Evolutionary conservation across 2,329 filamentous ascomycete species (phyloP), one percentile per base, ranked within the genome.

Genomic region (Diaporthe ilicicola): DNA sequence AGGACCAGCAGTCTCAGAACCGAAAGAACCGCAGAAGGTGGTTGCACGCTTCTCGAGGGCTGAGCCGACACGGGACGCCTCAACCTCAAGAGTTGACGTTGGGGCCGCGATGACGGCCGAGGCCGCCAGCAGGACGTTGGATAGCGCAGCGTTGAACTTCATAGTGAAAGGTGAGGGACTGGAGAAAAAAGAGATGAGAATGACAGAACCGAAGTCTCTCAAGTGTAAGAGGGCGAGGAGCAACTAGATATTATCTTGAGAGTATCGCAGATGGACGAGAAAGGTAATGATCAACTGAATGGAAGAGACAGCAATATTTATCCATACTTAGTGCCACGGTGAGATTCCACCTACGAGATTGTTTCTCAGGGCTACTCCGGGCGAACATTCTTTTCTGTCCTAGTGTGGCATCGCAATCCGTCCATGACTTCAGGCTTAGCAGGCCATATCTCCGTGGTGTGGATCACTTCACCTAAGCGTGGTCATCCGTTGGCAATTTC

Each of bases 31-130:
- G 17, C 70, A 71, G 39, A 69, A 64, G 12, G 54, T 69, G 1
- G 70, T 71, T 7, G 70, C 55, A 1, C 69, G 62, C 62, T 71
- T 71, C 62, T 67, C 62, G 12, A 68, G 44, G 27, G 69, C 64
- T 6, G 69, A 53, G 54, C 67, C 69, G 51, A 67, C 34, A 17
- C 34, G 69, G 32, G 69, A 53, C 5, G 69, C 44, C 24, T 24
- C 59, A 27, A 24, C 27, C 32, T 67, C 32, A 4, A 70, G 22
- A 15, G 69, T 68, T 17, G 54, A 22, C 7, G 62, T 67, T 19
- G 69, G 62, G 24, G 64, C 64, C 0, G 54, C 62, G 29, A 71
- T 32, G 17, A 51, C 44, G 34, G 69, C 32, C 3, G 62, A 61
- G 22, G 69, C 69, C 4, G 69, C 69, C 37, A 71, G 62, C 0